Conservation (phyloP, 225 moss, liverwort and hornwort species). For the Sphagnum tenellum region DNA sequence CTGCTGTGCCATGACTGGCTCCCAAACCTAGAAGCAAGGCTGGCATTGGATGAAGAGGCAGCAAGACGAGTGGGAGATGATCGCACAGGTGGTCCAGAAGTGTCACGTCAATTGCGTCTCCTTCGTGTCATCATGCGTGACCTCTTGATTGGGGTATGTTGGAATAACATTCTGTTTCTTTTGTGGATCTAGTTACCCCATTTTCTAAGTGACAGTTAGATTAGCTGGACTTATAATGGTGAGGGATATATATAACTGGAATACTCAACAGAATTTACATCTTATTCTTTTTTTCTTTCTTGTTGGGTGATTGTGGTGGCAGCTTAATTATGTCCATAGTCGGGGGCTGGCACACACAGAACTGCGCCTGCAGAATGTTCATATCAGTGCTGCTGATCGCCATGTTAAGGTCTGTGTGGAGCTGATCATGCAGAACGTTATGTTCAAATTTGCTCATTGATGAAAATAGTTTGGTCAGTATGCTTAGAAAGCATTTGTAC, state of each 20-base stretch:
- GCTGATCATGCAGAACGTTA: too few species aligned
- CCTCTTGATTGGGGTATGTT: slow-evolving; percentile 36
- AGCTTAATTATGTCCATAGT: slow-evolving; percentile 42
- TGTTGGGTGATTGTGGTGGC: slow-evolving; percentile 1
- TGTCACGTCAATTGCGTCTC: slow-evolving; percentile 34
- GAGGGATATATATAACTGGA: slow-evolving; percentile 1
- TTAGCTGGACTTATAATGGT: not conserved
- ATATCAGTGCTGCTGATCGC: slow-evolving; percentile 30
- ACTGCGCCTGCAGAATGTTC: slow-evolving; percentile 34
- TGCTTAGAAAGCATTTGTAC: too few species aligned
- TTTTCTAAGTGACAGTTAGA: too few species aligned
- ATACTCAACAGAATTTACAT: not conserved
- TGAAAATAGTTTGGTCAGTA: too few species aligned
- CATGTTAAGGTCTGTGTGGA: slow-evolving; percentile 15
- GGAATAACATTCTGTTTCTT: too few species aligned
- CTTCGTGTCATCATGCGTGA: slow-evolving; percentile 42
- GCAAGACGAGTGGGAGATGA: slow-evolving; percentile 37
- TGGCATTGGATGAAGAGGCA: slow-evolving; percentile 28
- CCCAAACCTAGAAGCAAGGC: slow-evolving; percentile 29
- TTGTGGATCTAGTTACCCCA: too few species aligned
- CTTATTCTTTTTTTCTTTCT: not conserved
- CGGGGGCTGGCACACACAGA: slow-evolving; percentile 43
- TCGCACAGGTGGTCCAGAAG: slow-evolving; percentile 30
- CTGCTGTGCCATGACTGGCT: slow-evolving; percentile 38
- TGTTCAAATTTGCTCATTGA: too few species aligned